Percentiles rank a stretch among this genome's conserved stretches.
Conservation (phyloP, 768 basidiomycete species). For the Lactarius sp. region DNA sequence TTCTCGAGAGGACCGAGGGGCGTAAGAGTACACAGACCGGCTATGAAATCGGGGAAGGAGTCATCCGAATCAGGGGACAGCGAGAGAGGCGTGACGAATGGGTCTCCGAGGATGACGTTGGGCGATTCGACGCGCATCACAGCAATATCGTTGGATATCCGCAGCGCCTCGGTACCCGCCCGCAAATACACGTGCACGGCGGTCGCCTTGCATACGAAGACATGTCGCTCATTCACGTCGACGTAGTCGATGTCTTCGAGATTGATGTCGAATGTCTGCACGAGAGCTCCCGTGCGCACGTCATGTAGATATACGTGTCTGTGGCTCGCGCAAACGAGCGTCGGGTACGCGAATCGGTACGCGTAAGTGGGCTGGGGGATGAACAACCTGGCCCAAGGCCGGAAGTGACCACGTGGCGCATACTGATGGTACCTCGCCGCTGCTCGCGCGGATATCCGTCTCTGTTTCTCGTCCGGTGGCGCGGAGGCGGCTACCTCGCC, state of each 20-base stretch:
- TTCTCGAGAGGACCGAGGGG: background rate
- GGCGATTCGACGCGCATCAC: background rate
- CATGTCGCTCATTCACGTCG: conserved; percentile 53
- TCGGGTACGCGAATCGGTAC: conserved; percentile 66
- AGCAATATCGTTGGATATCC: conserved; percentile 26
- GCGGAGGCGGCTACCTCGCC: conserved; percentile 6
- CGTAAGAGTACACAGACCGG: conserved; percentile 6
- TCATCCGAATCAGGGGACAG: background rate
- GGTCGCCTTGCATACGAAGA: conserved; percentile 51
- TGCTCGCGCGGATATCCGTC: conserved; percentile 28
- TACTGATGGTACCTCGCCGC: conserved; percentile 19
- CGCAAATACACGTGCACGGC: conserved; percentile 53
- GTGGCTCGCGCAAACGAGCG: conserved; percentile 46
- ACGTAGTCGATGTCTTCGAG: conserved; percentile 47
- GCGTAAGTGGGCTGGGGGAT: conserved; percentile 45
- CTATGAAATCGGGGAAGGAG: background rate
- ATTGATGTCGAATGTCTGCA: conserved; percentile 45
- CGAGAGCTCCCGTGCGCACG: conserved; percentile 44
- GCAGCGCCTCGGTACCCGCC: conserved; percentile 38
- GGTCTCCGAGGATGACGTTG: background rate
- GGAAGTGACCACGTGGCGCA: conserved; percentile 47
- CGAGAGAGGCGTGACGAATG: background rate
- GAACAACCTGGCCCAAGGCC: conserved; percentile 54
- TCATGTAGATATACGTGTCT: conserved; percentile 57
- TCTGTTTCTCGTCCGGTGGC: conserved; percentile 28